phyloP scores from a whole-genome alignment of 805 yeast genomes.

The Zygosaccharomyces gambellarensis region DNA sequence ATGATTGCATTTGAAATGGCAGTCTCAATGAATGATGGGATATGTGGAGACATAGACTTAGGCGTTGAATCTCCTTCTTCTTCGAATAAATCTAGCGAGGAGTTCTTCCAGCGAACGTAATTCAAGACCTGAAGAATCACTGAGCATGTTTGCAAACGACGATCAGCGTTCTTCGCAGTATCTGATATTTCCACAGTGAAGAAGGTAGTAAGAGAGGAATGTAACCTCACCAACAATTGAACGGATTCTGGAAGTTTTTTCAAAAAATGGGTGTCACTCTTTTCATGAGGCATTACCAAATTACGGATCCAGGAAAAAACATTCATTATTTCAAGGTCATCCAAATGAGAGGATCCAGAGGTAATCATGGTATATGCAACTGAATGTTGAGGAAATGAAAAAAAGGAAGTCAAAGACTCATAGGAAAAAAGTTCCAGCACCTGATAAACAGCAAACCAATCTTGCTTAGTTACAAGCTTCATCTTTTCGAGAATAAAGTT shows the following conservation, averaged over 20 bases:
- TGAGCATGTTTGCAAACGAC: conserved; percentile 64
- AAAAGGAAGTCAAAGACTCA: conserved; percentile 51
- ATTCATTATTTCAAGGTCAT: conserved; percentile 57
- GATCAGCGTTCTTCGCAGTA: conserved; percentile 48
- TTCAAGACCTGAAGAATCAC: conserved; percentile 62
- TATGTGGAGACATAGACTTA: conserved; percentile 40
- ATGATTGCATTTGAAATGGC: conserved; percentile 69
- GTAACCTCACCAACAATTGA: conserved; percentile 59
- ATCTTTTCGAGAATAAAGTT: conserved; percentile 54
- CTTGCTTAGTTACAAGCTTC: conserved; percentile 45
- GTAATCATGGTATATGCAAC: conserved; percentile 18
- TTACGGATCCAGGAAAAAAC: conserved; percentile 66
- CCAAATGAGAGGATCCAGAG: conserved; percentile 37
- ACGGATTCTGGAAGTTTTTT: conserved; percentile 65
- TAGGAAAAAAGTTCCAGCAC: conserved; percentile 64
- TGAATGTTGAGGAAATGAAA: conserved; percentile 31
- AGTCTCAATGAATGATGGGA: conserved; percentile 84
- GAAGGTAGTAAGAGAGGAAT: conserved; percentile 59
- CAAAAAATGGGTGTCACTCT: conserved; percentile 37
- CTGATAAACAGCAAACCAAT: conserved; percentile 77
- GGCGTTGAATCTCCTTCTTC: conserved; percentile 24
- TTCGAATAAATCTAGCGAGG: conserved; percentile 43
- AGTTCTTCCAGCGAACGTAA: conserved; percentile 65
- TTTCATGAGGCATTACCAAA: conserved; percentile 41
- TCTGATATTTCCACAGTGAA: conserved; percentile 63